phyloP scores from a whole-genome alignment of 2,329 filamentous ascomycete genomes.

The Ophiostoma australiae region DNA sequence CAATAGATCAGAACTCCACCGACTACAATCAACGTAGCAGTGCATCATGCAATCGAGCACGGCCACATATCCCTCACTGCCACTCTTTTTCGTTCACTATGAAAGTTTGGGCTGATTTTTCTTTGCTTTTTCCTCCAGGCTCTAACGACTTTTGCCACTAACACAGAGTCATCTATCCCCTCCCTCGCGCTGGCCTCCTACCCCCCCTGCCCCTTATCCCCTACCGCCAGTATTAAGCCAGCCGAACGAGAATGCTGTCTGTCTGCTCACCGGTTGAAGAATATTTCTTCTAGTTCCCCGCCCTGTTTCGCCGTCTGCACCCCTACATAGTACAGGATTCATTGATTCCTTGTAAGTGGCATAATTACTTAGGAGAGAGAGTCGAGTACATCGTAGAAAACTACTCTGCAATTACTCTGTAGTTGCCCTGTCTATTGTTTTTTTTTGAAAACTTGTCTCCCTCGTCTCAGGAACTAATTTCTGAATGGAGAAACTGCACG shows the following conservation, averaged over 20 bases:
- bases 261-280: slow-evolving; percentile 4
- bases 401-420: neutral
- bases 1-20: neutral
- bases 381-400: neutral
- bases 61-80: slow-evolving; percentile 2
- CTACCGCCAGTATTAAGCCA: too few relatives aligned
- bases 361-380: neutral
- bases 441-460: neutral
- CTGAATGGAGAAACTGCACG: neutral
- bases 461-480: neutral
- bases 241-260: neutral
- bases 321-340: neutral
- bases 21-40: neutral
- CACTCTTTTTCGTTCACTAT: neutral
- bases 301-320: neutral
- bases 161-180: neutral
- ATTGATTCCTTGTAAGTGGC: neutral
- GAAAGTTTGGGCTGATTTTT: neutral
- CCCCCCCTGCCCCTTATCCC: neutral
- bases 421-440: neutral
- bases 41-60: slow-evolving; percentile 11
- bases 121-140: neutral
- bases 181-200: too few relatives aligned
- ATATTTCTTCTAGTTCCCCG: slow-evolving; percentile 9
- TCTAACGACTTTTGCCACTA: neutral